Evolutionary conservation across 192 early-diverging fungal genomes (phyloP), one percentile per base, ranked within the genome.

Genomic region (Pilobolus umbonatus): DNA sequence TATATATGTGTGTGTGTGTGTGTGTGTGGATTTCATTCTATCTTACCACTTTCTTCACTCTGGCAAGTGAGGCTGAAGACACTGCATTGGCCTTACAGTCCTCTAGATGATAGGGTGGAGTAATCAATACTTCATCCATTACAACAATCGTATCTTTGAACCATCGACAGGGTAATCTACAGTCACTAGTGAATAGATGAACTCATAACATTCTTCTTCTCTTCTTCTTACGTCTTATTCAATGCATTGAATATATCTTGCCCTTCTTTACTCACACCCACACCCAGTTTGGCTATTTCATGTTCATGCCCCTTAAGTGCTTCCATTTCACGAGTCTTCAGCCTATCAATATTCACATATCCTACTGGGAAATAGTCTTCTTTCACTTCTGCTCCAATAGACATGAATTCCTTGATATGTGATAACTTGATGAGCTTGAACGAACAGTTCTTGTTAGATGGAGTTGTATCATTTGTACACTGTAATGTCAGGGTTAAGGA

Each of bases 201-300:
- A 61, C 39, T 25, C 11, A 46, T 52, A 0, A 28, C 35, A 17
- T 35, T 22, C 32, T n/a, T 44, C 17, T 51, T 9, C 43, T 24
- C 43, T 15, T 32, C 8, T 58, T 60, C 82, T 63, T 77, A 85
- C 73, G 90, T 92, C 67, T 87, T 89, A 30, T 78, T 80, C 26
- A 92, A 62, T 12, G 88, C 90, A 65, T 92, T 86, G 64, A 92
- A 92, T 52, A 92, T 85, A 24, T 78, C 73, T 68, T 92, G 88
- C 6, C 76, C 90, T 70, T 80, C 74, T 32, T 80, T 75, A 46
- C 84, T 85, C 17, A 92, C 90, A 28, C 90, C 90, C 28, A 89
- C 87, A 47, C 90, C 90, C 61, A 89, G 87, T 35, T 82, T 76
- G 7, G 80, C 77, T 26, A 67, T 66, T 15, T 75, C 71, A 21